Base-by-base conservation (phyloP, 768 basidiomycete species). In the Xerocomus spinulosus region DNA sequence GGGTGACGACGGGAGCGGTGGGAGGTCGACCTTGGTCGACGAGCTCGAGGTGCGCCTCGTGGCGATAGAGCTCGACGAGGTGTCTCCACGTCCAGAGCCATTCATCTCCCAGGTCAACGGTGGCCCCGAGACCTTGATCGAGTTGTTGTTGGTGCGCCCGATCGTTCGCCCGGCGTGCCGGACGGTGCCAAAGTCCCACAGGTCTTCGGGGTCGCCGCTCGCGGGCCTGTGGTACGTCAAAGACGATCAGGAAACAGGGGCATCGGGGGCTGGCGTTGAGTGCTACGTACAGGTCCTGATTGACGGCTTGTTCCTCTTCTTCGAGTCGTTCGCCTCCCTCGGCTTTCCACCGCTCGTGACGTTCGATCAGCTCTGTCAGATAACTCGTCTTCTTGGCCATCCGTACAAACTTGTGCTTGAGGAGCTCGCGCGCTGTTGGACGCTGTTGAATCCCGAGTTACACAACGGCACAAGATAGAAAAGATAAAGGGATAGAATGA, bases 131-230 rank as follows among this genome's bases (percentile, higher is more conserved):
- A 78, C 70, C 43, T 76, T 77, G 53, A 80, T 68, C 47, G 77
- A 77, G 56, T 75, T 79, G 26, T 62, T 61, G 20, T 81, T n/a
- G n/a, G n/a, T 67, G 43, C 83, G 78, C n/a, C 88, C 88, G 38
- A 90, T 75, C 14, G 89, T 89, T 17, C 76, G 70, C 37, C 75
- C 69, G 35, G 79, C 80, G 59, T 92, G 85, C 48, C 90, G 87
- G 38, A 98, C 86, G 8, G 95, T 98, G 13, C 95, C 95, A 68
- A 97, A 96, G 64, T 98, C 95, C 95, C 95, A 98, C 28, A 97
- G 71, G 54, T 94, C 92, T 44, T 90, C 89, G 3, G 78, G 74
- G 55, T 87, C 85, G 30, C 74, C 76, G 46, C 73, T 73, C 12
- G 70, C 64, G 41, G 74, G 73, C 40, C 83, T 86, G 51, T n/a